A percentile compares a stretch with the other conserved stretches of the same genome.
phyloP scores from a whole-genome alignment of 169 alveolate genomes.

The Babesia bigemina region DNA sequence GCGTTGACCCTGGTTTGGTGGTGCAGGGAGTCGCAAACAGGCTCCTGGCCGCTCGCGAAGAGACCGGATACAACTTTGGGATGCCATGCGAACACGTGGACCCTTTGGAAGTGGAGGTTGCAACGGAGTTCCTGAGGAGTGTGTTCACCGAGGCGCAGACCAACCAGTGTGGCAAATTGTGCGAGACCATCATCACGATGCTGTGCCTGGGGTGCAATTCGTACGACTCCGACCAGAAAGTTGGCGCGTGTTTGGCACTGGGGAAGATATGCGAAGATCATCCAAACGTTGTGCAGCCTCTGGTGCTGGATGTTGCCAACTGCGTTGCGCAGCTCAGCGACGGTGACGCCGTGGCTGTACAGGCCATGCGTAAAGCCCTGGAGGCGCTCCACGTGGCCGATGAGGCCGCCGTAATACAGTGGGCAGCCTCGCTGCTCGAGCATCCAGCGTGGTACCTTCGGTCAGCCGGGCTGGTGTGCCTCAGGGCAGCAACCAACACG shows the following conservation, averaged over 20 bases:
- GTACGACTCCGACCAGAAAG: neutral
- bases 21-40: slow-evolving; percentile 20
- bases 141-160: slow-evolving; percentile 18
- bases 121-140: neutral
- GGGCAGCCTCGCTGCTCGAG: slow-evolving; percentile 36
- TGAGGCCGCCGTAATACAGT: slow-evolving; percentile 17
- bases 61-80: slow-evolving; percentile 13
- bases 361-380: slow-evolving; percentile 2
- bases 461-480: slow-evolving; percentile 20
- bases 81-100: slow-evolving; percentile 20
- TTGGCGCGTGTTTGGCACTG: slow-evolving; percentile 30
- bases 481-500: neutral
- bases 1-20: slow-evolving; percentile 13
- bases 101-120: slow-evolving; percentile 29
- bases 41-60: slow-evolving; percentile 3
- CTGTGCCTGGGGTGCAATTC: slow-evolving; percentile 42
- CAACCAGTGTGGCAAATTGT: neutral
- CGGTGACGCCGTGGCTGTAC: neutral
- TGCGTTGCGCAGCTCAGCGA: slow-evolving; percentile 25
- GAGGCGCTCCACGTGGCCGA: slow-evolving; percentile 21
- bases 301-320: slow-evolving; percentile 29
- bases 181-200: slow-evolving; percentile 18
- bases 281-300: slow-evolving; percentile 20
- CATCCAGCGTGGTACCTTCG: slow-evolving; percentile 41
- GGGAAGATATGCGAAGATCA: slow-evolving; percentile 19